Conservation (phyloP, 1,284 basidiomycete genomes). For the Sporisorium iseilematis-ciliati region DNA sequence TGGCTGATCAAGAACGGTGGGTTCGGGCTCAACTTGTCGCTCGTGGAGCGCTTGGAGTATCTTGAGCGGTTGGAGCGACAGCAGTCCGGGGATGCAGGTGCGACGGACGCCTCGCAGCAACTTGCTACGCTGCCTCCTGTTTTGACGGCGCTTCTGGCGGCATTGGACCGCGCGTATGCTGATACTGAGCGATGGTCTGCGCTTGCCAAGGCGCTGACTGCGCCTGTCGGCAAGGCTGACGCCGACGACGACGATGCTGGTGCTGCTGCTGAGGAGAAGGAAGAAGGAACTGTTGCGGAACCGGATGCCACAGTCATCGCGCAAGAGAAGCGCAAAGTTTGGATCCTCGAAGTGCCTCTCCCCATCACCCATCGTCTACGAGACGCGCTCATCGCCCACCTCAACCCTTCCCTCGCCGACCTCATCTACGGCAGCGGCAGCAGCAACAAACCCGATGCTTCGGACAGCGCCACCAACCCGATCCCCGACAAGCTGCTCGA, state of each 20-base stretch:
- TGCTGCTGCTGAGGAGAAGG: neutral
- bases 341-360: conserved; percentile 85
- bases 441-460: conserved; percentile 6
- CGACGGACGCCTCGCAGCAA: conserved; percentile 8
- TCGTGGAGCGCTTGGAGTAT: conserved; percentile 49
- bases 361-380: conserved; percentile 84
- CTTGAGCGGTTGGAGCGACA: conserved; percentile 52
- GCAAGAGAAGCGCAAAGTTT: conserved; percentile 84
- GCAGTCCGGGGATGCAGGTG: conserved; percentile 11
- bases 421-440: conserved; percentile 32
- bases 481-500: conserved; percentile 75
- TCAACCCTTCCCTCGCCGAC: conserved; percentile 43
- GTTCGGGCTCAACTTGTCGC: conserved; percentile 64
- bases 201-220: conserved; percentile 13
- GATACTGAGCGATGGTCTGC: conserved; percentile 71
- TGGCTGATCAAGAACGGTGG: conserved; percentile 58
- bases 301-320: conserved; percentile 20
- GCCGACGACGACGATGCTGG: conserved; percentile 1
- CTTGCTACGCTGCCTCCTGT: conserved; percentile 77
- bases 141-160: conserved; percentile 78
- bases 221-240: neutral
- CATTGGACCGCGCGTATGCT: conserved; percentile 77
- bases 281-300: conserved; percentile 11
- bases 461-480: conserved; percentile 12
- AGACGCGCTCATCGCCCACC: conserved; percentile 77